Percentiles rank a stretch among this genome's conserved stretches.
These are phyloP conservation scores for Ganoderma lingzhi DNA, from an alignment of 1,284 basidiomycete genomes.

Conservation along the genomic window DNA sequence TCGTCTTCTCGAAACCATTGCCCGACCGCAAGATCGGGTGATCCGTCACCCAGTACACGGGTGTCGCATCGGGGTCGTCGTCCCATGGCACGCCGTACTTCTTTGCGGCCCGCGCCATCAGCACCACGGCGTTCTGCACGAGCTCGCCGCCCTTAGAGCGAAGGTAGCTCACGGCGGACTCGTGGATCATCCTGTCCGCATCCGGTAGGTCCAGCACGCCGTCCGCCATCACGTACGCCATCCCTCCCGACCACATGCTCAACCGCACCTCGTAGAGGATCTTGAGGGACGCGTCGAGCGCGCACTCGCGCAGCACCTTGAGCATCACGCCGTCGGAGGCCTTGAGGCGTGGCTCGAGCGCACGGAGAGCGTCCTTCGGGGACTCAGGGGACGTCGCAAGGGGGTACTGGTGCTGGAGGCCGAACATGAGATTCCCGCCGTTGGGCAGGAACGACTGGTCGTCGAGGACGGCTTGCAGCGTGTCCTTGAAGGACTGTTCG, in stretches of 20 bases:
- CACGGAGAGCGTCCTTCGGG: constrained; percentile 2
- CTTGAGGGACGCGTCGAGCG: constrained; percentile 25
- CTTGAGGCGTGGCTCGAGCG: constrained; percentile 36
- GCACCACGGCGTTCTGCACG: background rate
- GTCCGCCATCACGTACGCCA: constrained; percentile 15
- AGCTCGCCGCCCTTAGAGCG: constrained; percentile 1
- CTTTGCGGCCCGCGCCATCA: background rate
- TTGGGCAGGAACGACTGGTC: constrained; percentile 39
- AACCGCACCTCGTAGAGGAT: constrained; percentile 19
- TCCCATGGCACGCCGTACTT: background rate
- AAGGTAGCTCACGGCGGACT: background rate
- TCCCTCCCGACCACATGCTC: no score
- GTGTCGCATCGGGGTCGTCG: background rate
- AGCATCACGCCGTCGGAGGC: constrained; percentile 31
- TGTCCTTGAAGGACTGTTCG: constrained; percentile 18
- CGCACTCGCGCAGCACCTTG: constrained; percentile 10
- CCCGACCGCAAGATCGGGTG: constrained; percentile 5
- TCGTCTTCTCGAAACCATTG: constrained; percentile 12
- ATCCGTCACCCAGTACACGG: constrained; percentile 32
- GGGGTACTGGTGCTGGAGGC: constrained; percentile 45
- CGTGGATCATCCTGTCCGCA: background rate
- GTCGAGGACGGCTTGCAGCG: constrained; percentile 35
- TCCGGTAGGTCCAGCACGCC: constrained; percentile 10
- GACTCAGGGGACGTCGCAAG: constrained; percentile 6
- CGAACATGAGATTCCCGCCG: constrained; percentile 48